These are phyloP conservation scores for Monilinia fructicola DNA, from an alignment of 2,329 filamentous ascomycete species.

Conservation along the genomic window DNA sequence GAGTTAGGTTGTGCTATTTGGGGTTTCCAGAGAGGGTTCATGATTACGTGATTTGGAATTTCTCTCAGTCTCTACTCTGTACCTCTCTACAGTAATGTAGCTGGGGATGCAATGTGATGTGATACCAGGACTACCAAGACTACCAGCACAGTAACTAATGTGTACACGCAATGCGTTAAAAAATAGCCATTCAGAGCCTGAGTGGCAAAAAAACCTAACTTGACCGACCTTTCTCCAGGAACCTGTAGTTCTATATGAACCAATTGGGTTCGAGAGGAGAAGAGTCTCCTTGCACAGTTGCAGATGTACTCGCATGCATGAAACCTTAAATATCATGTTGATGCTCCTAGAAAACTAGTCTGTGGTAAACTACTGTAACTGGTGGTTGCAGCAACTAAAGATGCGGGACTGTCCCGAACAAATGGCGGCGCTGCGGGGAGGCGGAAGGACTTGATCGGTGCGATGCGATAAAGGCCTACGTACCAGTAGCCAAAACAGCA, in stretches of 20 bases:
- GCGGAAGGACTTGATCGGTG: background rate
- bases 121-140: background rate
- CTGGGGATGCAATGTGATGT: constrained; percentile 3
- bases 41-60: background rate
- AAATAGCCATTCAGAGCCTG: background rate
- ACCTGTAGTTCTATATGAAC: background rate
- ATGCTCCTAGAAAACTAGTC: background rate
- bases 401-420: background rate
- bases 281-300: constrained; percentile 7
- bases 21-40: background rate
- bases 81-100: background rate
- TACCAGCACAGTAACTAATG: background rate
- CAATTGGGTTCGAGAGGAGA: background rate
- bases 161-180: constrained; percentile 9
- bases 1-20: background rate
- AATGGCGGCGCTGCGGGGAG: constrained; percentile 2
- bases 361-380: no score
- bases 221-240: constrained; percentile 12
- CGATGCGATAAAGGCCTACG: background rate
- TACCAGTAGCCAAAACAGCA: no score
- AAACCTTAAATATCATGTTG: background rate
- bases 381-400: background rate
- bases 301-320: background rate
- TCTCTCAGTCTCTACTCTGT: no score
- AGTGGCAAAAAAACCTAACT: background rate